A percentile compares a stretch with the other conserved stretches of the same genome.
Evolutionary conservation across 2,329 filamentous ascomycete genomes (phyloP).

Genomic region (Ophiostoma piceae): DNA sequence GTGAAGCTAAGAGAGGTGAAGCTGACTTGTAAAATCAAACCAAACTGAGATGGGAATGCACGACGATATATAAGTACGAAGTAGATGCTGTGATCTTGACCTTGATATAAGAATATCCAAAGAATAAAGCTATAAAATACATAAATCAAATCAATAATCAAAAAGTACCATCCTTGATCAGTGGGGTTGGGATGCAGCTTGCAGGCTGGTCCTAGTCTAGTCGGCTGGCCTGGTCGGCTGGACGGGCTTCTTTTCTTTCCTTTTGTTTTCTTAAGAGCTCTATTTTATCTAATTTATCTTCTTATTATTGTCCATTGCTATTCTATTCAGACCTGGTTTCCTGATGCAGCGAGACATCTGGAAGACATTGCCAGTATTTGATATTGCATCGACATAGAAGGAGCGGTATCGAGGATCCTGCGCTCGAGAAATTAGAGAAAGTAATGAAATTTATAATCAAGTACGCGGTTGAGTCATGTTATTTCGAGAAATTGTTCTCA

Average conservation of each 20-base stretch:
- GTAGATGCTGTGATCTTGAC: not conserved
- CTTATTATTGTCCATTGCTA: not conserved
- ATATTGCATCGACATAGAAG: not conserved
- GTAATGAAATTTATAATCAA: not conserved
- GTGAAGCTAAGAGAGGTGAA: not conserved
- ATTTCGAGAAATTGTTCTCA: not conserved
- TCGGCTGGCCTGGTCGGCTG: not conserved
- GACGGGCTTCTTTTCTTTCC: not conserved
- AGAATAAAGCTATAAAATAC: not conserved
- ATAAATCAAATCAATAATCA: not conserved
- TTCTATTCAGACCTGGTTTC: conserved; percentile 1
- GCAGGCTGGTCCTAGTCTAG: conserved; percentile 6
- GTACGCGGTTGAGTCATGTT: conserved; percentile 1
- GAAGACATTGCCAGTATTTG: not conserved
- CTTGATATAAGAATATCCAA: not conserved
- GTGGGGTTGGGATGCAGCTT: conserved; percentile 12
- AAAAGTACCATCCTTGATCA: conserved; percentile 13
- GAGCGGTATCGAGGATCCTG: not conserved
- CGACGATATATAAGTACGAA: conserved; percentile 6
- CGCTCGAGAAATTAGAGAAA: not conserved
- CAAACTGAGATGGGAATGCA: not conserved
- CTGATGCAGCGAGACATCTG: conserved; percentile 9
- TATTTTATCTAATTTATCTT: not conserved
- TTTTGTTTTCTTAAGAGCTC: too few relatives aligned
- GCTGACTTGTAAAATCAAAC: not conserved